A percentile compares a stretch with the other conserved stretches of the same genome.
Conservation (phyloP, 129 eudicot species). For the Deinandra increscens region DNA sequence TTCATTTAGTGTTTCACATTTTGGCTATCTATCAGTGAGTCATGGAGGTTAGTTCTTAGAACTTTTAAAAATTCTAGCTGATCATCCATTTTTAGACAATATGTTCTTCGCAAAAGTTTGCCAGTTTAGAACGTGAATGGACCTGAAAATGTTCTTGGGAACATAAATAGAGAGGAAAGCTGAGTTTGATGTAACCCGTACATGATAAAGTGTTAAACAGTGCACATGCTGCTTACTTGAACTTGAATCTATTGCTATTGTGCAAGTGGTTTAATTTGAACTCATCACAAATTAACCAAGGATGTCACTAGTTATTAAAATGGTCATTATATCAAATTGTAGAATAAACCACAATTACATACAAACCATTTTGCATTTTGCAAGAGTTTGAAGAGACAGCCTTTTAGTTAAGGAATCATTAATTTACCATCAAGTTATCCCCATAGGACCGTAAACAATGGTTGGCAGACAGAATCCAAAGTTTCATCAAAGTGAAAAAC, state of each 20-base stretch:
- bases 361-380: not conserved
- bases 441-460: too few species aligned
- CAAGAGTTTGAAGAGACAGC: too few species aligned
- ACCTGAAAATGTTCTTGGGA: constrained; percentile 16
- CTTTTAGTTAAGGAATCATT: too few species aligned
- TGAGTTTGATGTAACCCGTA: constrained; percentile 9
- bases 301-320: not conserved
- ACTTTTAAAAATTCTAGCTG: constrained; percentile 4
- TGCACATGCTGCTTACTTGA: constrained; percentile 23
- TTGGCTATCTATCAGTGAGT: not conserved
- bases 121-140: constrained; percentile 12
- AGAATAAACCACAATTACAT: not conserved
- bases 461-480: not conserved
- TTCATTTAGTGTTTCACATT: not conserved
- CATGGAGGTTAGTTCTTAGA: not conserved
- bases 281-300: not conserved
- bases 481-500: not conserved
- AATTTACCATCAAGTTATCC: too few species aligned
- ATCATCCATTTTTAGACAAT: constrained; percentile 9
- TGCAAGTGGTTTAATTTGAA: not conserved
- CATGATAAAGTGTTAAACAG: constrained; percentile 8
- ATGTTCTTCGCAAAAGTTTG: constrained; percentile 6
- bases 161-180: not conserved
- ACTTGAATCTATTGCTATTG: not conserved
- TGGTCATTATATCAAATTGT: not conserved